Conservation (phyloP, 2,329 filamentous ascomycete genomes). For the Cercospora sojina region DNA sequence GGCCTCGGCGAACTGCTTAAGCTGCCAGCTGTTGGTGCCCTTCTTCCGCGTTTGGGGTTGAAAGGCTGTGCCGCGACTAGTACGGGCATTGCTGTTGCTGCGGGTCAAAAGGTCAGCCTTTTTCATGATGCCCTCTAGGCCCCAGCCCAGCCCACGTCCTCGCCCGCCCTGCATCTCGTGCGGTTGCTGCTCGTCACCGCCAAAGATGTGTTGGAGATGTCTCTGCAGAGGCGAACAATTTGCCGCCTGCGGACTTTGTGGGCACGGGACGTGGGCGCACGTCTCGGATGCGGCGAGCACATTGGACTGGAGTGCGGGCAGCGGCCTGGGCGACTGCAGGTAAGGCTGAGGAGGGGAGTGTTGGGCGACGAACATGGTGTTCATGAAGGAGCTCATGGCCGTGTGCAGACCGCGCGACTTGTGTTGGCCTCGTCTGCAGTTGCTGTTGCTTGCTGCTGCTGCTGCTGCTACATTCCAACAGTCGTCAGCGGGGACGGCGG, state of each 20-base stretch:
- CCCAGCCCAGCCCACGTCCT: constrained; percentile 24
- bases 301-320: constrained; percentile 47
- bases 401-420: not conserved
- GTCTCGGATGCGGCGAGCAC: constrained; percentile 45
- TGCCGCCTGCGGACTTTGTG: constrained; percentile 33
- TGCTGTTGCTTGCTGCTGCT: not conserved
- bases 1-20: constrained; percentile 96
- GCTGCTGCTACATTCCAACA: constrained; percentile 4
- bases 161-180: constrained; percentile 26
- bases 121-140: constrained; percentile 28
- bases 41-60: constrained; percentile 81
- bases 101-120: constrained; percentile 41
- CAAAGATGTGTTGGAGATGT: constrained; percentile 35
- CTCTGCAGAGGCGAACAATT: constrained; percentile 38
- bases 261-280: constrained; percentile 34
- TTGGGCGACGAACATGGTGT: constrained; percentile 68
- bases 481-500: constrained; percentile 2
- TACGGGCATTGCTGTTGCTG: constrained; percentile 43
- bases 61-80: constrained; percentile 86
- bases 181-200: constrained; percentile 25
- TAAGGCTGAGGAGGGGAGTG: constrained; percentile 10
- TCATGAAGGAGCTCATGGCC: constrained; percentile 73
- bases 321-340: constrained; percentile 33
- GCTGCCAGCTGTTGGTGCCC: constrained; percentile 85
- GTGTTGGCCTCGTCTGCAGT: not conserved